phyloP scores from a whole-genome alignment of 2,329 filamentous ascomycete species.

The Stenocarpella maydis region DNA sequence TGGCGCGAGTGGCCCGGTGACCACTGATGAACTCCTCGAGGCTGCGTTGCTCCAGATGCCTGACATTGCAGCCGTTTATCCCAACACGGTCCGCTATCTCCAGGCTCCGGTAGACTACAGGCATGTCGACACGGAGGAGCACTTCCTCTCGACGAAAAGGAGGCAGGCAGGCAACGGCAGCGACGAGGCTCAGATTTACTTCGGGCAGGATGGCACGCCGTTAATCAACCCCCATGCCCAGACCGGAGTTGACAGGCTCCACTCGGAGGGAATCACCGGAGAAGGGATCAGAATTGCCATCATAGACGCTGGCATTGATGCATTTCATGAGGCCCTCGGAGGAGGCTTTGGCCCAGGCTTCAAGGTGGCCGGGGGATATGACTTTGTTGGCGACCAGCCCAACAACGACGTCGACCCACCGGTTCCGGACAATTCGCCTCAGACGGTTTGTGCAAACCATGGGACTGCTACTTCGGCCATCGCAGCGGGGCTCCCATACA shows the following conservation, averaged over 20 bases:
- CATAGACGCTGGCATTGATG: background rate
- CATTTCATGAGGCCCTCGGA: slow-evolving; percentile 2
- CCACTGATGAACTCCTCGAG: slow-evolving; percentile 16
- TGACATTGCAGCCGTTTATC: slow-evolving; percentile 26
- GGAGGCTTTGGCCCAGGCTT: background rate
- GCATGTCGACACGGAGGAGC: background rate
- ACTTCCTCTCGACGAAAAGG: background rate
- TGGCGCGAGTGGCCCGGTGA: background rate
- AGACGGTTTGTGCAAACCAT: slow-evolving; percentile 17
- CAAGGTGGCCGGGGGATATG: slow-evolving; percentile 19
- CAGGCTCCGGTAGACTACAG: background rate
- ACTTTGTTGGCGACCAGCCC: slow-evolving; percentile 18
- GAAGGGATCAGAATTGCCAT: slow-evolving; percentile 5
- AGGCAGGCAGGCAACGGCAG: slow-evolving; percentile 10
- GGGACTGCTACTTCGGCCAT: slow-evolving; percentile 24
- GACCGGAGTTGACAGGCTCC: slow-evolving; percentile 5
- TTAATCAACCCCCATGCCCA: background rate
- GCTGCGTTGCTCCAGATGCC: slow-evolving; percentile 22
- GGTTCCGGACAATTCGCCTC: slow-evolving; percentile 10
- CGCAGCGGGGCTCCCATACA: slow-evolving; percentile 20
- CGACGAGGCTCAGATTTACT: slow-evolving; percentile 3
- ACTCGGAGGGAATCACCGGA: slow-evolving; percentile 6
- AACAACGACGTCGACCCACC: slow-evolving; percentile 14
- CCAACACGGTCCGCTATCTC: slow-evolving; percentile 19
- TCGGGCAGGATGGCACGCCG: slow-evolving; percentile 14